phyloP scores from a whole-genome alignment of 2,329 filamentous ascomycete genomes.

The Penicillium sp. region DNA sequence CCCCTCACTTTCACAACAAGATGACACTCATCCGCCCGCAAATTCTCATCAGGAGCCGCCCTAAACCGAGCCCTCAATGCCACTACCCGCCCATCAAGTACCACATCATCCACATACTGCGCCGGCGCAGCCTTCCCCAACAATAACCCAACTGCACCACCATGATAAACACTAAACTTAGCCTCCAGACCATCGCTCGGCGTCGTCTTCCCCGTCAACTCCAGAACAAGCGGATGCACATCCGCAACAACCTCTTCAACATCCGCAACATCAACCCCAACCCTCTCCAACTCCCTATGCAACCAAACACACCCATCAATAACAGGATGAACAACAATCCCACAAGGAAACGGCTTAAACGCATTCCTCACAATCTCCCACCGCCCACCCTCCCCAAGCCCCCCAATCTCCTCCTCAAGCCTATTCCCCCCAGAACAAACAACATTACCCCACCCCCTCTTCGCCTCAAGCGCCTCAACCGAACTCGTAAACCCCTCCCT shows the following conservation, averaged over 20 bases:
- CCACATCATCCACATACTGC: conserved; percentile 51
- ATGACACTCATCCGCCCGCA: conserved; percentile 46
- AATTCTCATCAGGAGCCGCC: conserved; percentile 41
- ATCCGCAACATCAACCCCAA: conserved; percentile 30
- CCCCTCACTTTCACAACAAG: conserved; percentile 40
- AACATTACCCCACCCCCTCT: conserved; percentile 55
- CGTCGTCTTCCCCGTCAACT: conserved; percentile 52
- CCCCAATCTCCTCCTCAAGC: conserved; percentile 40
- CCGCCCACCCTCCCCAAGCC: conserved; percentile 26
- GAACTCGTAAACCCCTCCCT: conserved; percentile 51
- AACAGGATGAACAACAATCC: conserved; percentile 56
- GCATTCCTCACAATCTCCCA: conserved; percentile 56
- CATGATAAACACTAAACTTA: conserved; percentile 58
- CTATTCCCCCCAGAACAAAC: conserved; percentile 44
- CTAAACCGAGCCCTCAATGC: conserved; percentile 47
- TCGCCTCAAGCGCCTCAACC: conserved; percentile 49
- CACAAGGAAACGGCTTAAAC: conserved; percentile 59
- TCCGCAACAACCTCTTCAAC: conserved; percentile 43
- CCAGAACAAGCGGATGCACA: conserved; percentile 54
- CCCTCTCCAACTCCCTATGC: conserved; percentile 37
- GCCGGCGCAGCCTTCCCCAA: conserved; percentile 52
- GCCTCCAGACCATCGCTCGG: conserved; percentile 52
- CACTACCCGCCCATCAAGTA: conserved; percentile 44
- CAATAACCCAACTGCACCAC: conserved; percentile 51
- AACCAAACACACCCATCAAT: conserved; percentile 54